These are phyloP conservation scores for Simplicillium aogashimaense DNA, from an alignment of 2,329 filamentous ascomycete species.

Conservation along the genomic window DNA sequence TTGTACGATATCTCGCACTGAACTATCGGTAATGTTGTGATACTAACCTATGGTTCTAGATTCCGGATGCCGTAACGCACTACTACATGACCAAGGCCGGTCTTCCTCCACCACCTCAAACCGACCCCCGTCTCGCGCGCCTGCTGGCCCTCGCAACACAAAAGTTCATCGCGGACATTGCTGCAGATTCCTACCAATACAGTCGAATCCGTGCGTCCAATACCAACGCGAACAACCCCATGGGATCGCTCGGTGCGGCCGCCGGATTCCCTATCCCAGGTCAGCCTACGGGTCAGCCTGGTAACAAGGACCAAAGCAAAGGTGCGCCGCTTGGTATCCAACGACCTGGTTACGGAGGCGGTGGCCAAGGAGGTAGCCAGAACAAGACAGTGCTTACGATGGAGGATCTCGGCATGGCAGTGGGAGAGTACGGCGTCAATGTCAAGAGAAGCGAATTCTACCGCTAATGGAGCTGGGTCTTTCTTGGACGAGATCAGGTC, in stretches of 20 bases:
- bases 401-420: constrained; percentile 97
- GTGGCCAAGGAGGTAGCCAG: constrained; percentile 78
- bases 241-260: constrained; percentile 73
- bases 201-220: constrained; percentile 91
- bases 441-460: constrained; percentile 98
- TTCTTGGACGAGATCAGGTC: background rate
- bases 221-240: constrained; percentile 76
- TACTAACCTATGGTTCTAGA: constrained; percentile 40
- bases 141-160: constrained; percentile 95
- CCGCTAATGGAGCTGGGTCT: constrained; percentile 36
- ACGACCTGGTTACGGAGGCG: constrained; percentile 73
- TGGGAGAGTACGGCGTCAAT: constrained; percentile 95
- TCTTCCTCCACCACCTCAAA: constrained; percentile 84
- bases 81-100: constrained; percentile 97
- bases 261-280: constrained; percentile 59
- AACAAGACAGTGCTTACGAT: constrained; percentile 93
- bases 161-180: constrained; percentile 97
- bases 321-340: constrained; percentile 61
- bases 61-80: constrained; percentile 92
- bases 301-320: constrained; percentile 46
- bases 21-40: background rate
- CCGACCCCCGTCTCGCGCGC: constrained; percentile 80
- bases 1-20: constrained; percentile 49
- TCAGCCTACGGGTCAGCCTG: constrained; percentile 47
- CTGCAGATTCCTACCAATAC: constrained; percentile 96